A percentile compares a stretch with the other conserved stretches of the same genome.
Evolutionary conservation across 176 grass and related monocot genomes (phyloP).

Genomic region (Cenchrus fungigraminus): DNA sequence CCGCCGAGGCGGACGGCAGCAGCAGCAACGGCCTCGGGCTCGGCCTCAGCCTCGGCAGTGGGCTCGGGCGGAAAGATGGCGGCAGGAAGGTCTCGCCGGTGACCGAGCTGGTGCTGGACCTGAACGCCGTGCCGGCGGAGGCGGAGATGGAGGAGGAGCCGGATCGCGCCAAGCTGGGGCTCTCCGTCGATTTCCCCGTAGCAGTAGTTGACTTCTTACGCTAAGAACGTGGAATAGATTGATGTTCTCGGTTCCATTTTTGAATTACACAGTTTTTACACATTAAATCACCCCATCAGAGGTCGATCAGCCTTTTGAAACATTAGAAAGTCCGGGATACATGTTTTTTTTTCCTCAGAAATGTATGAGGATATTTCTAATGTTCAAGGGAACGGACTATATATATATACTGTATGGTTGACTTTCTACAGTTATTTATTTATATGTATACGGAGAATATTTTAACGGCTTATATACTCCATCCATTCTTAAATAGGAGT

Average conservation of each 20-base stretch:
- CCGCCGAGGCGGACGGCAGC: slow-evolving; percentile 22
- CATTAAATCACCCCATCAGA: background rate
- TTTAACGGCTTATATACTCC: no score
- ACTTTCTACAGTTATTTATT: background rate
- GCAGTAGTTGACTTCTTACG: slow-evolving; percentile 48
- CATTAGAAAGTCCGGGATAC: slow-evolving; percentile 36
- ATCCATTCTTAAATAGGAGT: no score
- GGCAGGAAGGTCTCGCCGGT: slow-evolving; percentile 4
- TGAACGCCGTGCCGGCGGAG: slow-evolving; percentile 67
- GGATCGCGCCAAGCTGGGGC: slow-evolving; percentile 34
- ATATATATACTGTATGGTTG: slow-evolving; percentile 26
- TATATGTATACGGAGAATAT: background rate
- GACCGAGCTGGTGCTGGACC: slow-evolving; percentile 47
- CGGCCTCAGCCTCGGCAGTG: background rate
- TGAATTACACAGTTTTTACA: slow-evolving; percentile 10
- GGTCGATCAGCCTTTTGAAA: slow-evolving; percentile 30
- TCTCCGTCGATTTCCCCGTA: slow-evolving; percentile 30
- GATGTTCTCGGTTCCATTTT: slow-evolving; percentile 25
- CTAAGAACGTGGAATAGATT: slow-evolving; percentile 1
- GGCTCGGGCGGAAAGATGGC: slow-evolving; percentile 12
- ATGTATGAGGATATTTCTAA: slow-evolving; percentile 28
- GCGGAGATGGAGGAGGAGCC: slow-evolving; percentile 55
- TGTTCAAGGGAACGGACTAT: background rate
- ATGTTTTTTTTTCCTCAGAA: slow-evolving; percentile 13
- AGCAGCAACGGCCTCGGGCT: background rate